Evolutionary conservation across 2,329 filamentous ascomycete species (phyloP), one percentile per base, ranked within the genome.

Genomic region (Diplodia sapinea): DNA sequence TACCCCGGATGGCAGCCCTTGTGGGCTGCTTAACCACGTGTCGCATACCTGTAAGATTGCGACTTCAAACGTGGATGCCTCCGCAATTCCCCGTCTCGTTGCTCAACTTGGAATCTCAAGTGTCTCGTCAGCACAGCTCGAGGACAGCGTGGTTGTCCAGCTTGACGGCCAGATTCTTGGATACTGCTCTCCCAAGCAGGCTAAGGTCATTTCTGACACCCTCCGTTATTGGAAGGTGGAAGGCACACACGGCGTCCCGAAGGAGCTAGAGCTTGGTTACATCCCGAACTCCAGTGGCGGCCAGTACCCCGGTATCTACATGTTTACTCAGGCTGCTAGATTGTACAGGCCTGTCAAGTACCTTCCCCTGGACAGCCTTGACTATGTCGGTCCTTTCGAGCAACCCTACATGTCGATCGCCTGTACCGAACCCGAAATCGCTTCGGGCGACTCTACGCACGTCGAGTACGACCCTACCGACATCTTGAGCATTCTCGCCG

Each of bases 321-420:
- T 99, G 87, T 92, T 93, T 72, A 95, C 94, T 1, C 87, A 92
- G 65, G 85, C 93, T 4, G 88, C 95, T 13, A 86, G 92, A 76
- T 96, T 99, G 93, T 87, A 94, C 68, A 87, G 95, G 69, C 94
- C 94, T 1, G 92, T 96, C 73, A 97, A 94, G 79, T 97, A 98
- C 76, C 85, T 99, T 33, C 90, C 94, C 4, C 84, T 97, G 4
- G 91, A 92, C 69, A 92, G 91, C 77, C 85, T 91, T 73, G 95
- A 99, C 80, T 93, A 88, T 70, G 91, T 99, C 40, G 95, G 95
- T 11, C 91, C 95, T 0, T 92, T 96, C 72, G 95, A 99, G 80
- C 95, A 99, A 81, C 94, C 94, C 0, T 98, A 95, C 83, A 97
- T 99, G 94, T 93, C 93, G 59, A 97, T 99, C 76, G 94, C 95